Evolutionary conservation across 2,329 filamentous ascomycete species (phyloP).

Genomic region (Exophiala sp.): DNA sequence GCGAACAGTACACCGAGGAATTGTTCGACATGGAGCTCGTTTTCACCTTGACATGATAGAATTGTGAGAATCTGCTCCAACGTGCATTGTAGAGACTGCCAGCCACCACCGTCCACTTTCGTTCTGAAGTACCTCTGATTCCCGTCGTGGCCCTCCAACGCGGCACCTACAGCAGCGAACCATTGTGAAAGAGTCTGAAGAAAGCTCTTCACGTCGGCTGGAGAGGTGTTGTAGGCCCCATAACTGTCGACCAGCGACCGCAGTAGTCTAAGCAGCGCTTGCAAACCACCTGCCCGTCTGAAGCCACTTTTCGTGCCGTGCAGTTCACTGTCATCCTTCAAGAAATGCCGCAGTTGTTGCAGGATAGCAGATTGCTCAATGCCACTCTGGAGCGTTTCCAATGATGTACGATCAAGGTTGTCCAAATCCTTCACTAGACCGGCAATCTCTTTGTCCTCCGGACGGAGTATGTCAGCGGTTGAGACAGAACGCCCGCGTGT

Average conservation of each 20-base stretch:
- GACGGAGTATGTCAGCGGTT: conserved; percentile 24
- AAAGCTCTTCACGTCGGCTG: conserved; percentile 43
- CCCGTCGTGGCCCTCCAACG: conserved; percentile 73
- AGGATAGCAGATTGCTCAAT: conserved; percentile 54
- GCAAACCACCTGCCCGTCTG: conserved; percentile 74
- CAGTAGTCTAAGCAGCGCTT: conserved; percentile 66
- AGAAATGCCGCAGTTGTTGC: conserved; percentile 63
- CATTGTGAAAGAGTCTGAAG: conserved; percentile 62
- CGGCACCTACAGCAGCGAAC: conserved; percentile 64
- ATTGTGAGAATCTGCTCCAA: conserved; percentile 30
- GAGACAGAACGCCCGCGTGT: conserved; percentile 25
- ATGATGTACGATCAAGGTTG: conserved; percentile 31
- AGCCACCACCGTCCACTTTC: conserved; percentile 72
- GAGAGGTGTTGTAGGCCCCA: conserved; percentile 43
- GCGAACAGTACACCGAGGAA: conserved; percentile 79
- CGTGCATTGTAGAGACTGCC: conserved; percentile 70
- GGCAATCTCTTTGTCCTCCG: conserved; percentile 27
- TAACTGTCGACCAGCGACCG: conserved; percentile 72
- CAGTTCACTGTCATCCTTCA: conserved; percentile 51
- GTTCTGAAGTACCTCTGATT: conserved; percentile 85
- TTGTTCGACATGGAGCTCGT: conserved; percentile 62
- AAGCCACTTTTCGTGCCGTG: conserved; percentile 72
- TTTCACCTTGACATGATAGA: conserved; percentile 6
- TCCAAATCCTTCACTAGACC: conserved; percentile 30
- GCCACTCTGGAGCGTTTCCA: conserved; percentile 33